These are phyloP conservation scores for Pyrus communis DNA, from an alignment of 306 rosid species.

Conservation along the genomic window DNA sequence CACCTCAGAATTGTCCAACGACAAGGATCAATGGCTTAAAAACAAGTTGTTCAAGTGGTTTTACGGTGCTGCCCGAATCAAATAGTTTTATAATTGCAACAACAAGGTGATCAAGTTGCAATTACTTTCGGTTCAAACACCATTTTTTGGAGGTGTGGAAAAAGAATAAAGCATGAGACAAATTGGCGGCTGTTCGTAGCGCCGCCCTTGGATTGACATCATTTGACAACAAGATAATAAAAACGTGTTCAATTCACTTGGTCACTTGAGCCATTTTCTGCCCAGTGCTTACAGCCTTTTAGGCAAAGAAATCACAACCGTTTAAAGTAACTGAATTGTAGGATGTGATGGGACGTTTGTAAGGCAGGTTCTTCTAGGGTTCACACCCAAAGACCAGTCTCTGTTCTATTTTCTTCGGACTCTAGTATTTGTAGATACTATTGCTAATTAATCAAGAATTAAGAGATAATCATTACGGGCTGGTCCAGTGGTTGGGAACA, in stretches of 20 bases:
- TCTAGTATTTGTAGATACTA: background rate
- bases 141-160: background rate
- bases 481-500: too few relatives aligned
- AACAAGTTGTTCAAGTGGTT: background rate
- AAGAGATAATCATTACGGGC: background rate
- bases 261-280: conserved; percentile 17
- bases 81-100: background rate
- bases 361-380: background rate
- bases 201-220: background rate
- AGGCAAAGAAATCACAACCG: background rate
- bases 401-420: background rate
- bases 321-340: background rate
- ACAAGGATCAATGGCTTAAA: too few relatives aligned
- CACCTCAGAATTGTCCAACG: too few relatives aligned
- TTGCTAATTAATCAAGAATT: background rate
- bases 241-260: conserved; percentile 59
- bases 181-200: conserved; percentile 23
- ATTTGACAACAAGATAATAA: background rate
- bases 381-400: background rate
- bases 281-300: too few relatives aligned
- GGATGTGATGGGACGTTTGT: background rate
- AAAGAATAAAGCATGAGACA: background rate
- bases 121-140: background rate
- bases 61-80: background rate
- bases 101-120: background rate